These are phyloP conservation scores for Myxozyma vanderwaltii DNA, from an alignment of 805 yeast genomes.

Conservation along the genomic window DNA sequence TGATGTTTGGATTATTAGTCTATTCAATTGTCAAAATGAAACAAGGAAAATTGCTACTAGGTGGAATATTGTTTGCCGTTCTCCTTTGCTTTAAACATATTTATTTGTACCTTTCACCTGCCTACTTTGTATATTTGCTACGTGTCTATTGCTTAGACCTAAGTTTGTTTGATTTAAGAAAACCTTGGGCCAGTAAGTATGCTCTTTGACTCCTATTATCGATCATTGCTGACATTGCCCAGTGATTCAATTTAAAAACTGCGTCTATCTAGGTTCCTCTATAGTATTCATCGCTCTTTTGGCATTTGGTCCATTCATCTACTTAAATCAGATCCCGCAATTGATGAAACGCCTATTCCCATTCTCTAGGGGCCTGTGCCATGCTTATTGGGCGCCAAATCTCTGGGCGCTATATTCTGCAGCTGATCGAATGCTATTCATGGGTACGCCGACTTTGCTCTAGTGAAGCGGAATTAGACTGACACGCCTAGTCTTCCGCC, in stretches of 20 bases:
- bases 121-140: conserved; percentile 77
- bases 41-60: conserved; percentile 51
- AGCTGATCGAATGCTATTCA: conserved; percentile 64
- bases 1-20: conserved; percentile 82
- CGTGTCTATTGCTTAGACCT: conserved; percentile 64
- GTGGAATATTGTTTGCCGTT: conserved; percentile 62
- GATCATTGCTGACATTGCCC: conserved; percentile 5
- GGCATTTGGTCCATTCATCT: conserved; percentile 80
- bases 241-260: conserved; percentile 44
- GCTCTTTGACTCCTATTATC: neutral
- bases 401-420: conserved; percentile 94
- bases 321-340: conserved; percentile 62
- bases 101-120: conserved; percentile 90
- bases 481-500: conserved; percentile 7
- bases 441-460: conserved; percentile 5
- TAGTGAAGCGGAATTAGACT: neutral
- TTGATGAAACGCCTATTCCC: conserved; percentile 78
- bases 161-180: neutral
- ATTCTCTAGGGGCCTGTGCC: conserved; percentile 91
- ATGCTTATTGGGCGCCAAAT: conserved; percentile 99
- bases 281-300: conserved; percentile 62
- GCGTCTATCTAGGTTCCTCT: conserved; percentile 62
- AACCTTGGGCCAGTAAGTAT: conserved; percentile 6
- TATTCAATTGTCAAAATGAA: conserved; percentile 73
- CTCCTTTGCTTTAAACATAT: conserved; percentile 93